Base-by-base conservation (phyloP, 2,329 filamentous ascomycete genomes). In the Sarocladiaceae sp. region DNA sequence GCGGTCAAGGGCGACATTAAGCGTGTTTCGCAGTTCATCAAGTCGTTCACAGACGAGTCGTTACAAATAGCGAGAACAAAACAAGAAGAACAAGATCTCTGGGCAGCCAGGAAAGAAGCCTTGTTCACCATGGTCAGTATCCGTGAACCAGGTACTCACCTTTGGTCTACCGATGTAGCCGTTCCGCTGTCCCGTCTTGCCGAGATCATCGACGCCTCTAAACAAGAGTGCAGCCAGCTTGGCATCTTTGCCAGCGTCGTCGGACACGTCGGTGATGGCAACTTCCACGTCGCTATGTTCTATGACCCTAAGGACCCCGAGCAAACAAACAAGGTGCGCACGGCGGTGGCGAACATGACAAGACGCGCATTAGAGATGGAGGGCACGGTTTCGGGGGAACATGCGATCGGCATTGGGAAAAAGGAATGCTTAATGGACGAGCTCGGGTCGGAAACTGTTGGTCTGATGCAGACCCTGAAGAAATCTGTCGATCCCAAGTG, bases 211-310 rank as follows among this genome's bases (percentile, higher is more conserved):
- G 88, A 93, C 65, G 74, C 87, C 25, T 89, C 25, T 13, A 53
- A 51, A 20, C 23, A 20, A n/a, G 35, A 52, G 10, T 17, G 25
- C 86, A 48, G 92, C 93, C 71, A 85, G 86, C 72, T 93, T 7
- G 87, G 87, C 0, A 70, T 94, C 2, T 91, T 93, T 63, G 87
- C 88, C 1, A 88, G 84, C 60, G 85, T 91, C 18, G 71, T 93
- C 3, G 89, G 89, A 2, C 89, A 95, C 63, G 85, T 94, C 53
- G 89, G 89, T 6, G 89, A 94, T 64, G 89, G 89, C 36, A 94
- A 94, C 64, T 94, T 94, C 70, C 89, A 94, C 64, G 83, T 88
- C 62, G 86, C 83, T 62, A 90, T 95, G 65, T 82, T 93, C 68
- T 94, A 92, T 65, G 79, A 91, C 65, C 79, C 79, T 29, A 77